These are phyloP conservation scores for Boletus speciosus DNA, from an alignment of 768 basidiomycete genomes.

Conservation along the genomic window DNA sequence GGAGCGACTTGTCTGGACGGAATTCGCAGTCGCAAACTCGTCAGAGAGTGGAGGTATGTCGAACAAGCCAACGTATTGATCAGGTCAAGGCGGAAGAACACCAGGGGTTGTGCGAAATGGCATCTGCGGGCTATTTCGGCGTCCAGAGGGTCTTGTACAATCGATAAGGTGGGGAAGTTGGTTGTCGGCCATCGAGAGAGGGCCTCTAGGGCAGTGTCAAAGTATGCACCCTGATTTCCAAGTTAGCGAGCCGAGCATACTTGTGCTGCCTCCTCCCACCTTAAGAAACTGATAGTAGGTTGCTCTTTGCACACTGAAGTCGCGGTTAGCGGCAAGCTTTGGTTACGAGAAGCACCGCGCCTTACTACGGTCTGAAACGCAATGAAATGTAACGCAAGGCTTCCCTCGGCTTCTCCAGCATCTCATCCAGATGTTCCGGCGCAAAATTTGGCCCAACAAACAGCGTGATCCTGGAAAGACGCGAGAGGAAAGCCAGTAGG, in stretches of 20 bases:
- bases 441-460: conserved; percentile 74
- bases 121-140: conserved; percentile 33
- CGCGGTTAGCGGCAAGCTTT: background rate
- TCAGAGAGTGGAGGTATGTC: conserved; percentile 41
- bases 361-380: conserved; percentile 83
- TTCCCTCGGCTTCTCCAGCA: conserved; percentile 50
- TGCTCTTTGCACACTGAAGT: conserved; percentile 60
- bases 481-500: conserved; percentile 55
- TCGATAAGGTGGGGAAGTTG: conserved; percentile 47
- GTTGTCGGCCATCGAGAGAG: conserved; percentile 60
- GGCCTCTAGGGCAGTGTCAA: conserved; percentile 64
- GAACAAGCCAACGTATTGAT: conserved; percentile 49
- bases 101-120: conserved; percentile 80
- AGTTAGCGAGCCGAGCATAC: background rate
- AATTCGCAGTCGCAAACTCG: conserved; percentile 63
- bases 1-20: conserved; percentile 60
- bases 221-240: conserved; percentile 65
- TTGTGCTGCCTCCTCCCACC: conserved; percentile 31
- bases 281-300: conserved; percentile 82
- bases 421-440: conserved; percentile 77
- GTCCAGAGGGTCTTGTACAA: conserved; percentile 64
- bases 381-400: conserved; percentile 54
- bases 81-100: conserved; percentile 70
- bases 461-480: conserved; percentile 49
- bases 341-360: background rate